phyloP scores from a whole-genome alignment of 2,329 filamentous ascomycete genomes.

The Pezizomycotina sp. region DNA sequence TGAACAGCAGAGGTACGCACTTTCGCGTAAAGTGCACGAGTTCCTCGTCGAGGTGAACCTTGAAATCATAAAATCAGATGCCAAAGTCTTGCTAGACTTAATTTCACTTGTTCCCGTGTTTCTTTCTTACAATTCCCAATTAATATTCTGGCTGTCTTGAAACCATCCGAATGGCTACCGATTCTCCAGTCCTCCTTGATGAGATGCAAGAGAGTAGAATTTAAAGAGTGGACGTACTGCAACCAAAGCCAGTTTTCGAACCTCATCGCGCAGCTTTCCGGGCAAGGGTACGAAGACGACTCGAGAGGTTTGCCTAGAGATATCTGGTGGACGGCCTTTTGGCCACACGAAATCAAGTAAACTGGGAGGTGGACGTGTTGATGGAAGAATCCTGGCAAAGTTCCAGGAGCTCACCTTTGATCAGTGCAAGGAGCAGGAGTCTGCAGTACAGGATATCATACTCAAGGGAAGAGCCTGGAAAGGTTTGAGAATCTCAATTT shows the following conservation, averaged over 20 bases:
- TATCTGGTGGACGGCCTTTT: slow-evolving; percentile 17
- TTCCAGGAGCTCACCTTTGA: slow-evolving; percentile 12
- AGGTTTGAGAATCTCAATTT: slow-evolving; percentile 13
- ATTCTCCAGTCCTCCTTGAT: slow-evolving; percentile 9
- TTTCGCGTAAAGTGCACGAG: slow-evolving; percentile 16
- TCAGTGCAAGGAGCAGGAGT: slow-evolving; percentile 12
- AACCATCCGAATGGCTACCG: slow-evolving; percentile 9
- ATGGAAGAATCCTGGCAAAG: slow-evolving; percentile 18
- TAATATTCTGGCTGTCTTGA: slow-evolving; percentile 14
- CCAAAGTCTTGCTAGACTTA: slow-evolving; percentile 13
- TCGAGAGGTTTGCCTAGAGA: slow-evolving; percentile 13
- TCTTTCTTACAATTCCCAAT: slow-evolving; percentile 16
- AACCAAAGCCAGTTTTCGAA: slow-evolving; percentile 17
- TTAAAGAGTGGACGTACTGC: slow-evolving; percentile 17
- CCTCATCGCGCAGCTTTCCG: slow-evolving; percentile 13
- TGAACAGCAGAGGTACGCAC: slow-evolving; percentile 14
- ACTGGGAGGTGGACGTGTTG: slow-evolving; percentile 15
- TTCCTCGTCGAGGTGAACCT: slow-evolving; percentile 18
- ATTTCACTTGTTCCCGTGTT: slow-evolving; percentile 14
- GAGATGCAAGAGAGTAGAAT: slow-evolving; percentile 15
- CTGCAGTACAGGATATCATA: slow-evolving; percentile 16
- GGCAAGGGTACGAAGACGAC: slow-evolving; percentile 8
- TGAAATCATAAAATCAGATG: slow-evolving; percentile 16
- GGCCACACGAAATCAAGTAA: slow-evolving; percentile 10
- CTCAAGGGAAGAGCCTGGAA: slow-evolving; percentile 17